Evolutionary conservation across 164 flowering plant species (phyloP).

Genomic region (Macadamia integrifolia): DNA sequence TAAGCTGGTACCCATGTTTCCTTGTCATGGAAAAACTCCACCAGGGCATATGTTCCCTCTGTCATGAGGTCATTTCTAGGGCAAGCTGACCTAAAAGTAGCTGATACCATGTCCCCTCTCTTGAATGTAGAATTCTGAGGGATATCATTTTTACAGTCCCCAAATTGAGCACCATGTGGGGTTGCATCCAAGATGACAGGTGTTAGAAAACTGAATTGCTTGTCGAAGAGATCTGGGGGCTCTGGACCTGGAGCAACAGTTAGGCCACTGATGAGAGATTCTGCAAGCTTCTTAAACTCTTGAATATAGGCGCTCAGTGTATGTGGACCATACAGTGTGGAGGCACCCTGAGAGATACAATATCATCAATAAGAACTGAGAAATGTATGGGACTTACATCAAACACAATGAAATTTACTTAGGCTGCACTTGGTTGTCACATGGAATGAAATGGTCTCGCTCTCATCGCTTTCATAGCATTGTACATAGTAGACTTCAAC

Average conservation of each 20-base stretch:
- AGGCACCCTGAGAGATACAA: constrained; percentile 64
- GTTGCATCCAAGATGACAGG: constrained; percentile 75
- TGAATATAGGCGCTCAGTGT: constrained; percentile 91
- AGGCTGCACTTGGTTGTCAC: too few species aligned
- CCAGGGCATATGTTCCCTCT: constrained; percentile 87
- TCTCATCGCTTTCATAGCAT: too few species aligned
- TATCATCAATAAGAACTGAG: background rate
- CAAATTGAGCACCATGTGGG: constrained; percentile 69
- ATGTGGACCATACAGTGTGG: constrained; percentile 90
- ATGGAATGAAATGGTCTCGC: too few species aligned
- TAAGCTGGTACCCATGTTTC: constrained; percentile 74
- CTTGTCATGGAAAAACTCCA: constrained; percentile 58
- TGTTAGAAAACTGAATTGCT: constrained; percentile 75
- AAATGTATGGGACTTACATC: background rate
- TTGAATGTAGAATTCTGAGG: constrained; percentile 69
- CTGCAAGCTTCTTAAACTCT: constrained; percentile 82
- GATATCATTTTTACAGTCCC: constrained; percentile 63
- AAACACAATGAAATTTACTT: too few species aligned
- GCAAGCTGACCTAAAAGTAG: constrained; percentile 87
- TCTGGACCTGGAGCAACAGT: constrained; percentile 51
- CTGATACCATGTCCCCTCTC: constrained; percentile 58
- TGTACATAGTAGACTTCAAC: too few species aligned
- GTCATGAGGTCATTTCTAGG: constrained; percentile 96
- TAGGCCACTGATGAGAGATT: constrained; percentile 48
- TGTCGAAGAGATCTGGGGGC: constrained; percentile 85